A percentile compares a stretch with the other conserved stretches of the same genome.
phyloP scores from a whole-genome alignment of 1,139 yeast species.

The Diutina neorugosa region DNA sequence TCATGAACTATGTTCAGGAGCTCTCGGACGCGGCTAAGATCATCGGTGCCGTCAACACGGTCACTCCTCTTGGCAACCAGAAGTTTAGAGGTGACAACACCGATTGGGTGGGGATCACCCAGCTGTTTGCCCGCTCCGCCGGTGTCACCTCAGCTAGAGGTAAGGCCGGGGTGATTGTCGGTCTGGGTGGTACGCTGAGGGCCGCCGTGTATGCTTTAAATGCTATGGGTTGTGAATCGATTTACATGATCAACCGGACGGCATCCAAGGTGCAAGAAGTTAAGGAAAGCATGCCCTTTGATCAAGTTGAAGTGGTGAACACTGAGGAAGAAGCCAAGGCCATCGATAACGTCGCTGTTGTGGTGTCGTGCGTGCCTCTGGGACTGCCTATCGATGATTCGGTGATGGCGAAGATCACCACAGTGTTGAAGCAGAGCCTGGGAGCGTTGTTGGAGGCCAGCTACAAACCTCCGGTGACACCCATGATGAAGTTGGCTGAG shows the following conservation, averaged over 20 bases:
- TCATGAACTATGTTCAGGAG: constrained; percentile 52
- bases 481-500: constrained; percentile 66
- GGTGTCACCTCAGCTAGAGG: constrained; percentile 38
- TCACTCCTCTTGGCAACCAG: constrained; percentile 46
- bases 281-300: constrained; percentile 46
- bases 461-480: constrained; percentile 78
- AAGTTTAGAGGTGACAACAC: constrained; percentile 68
- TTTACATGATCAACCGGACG: constrained; percentile 79
- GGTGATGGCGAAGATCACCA: constrained; percentile 35
- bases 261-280: constrained; percentile 49
- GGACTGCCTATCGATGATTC: constrained; percentile 56
- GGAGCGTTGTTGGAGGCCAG: constrained; percentile 73
- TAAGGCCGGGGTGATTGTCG: constrained; percentile 55
- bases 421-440: constrained; percentile 27
- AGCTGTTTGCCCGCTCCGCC: constrained; percentile 41
- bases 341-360: constrained; percentile 35
- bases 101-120: constrained; percentile 84
- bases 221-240: constrained; percentile 62
- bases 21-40: constrained; percentile 59
- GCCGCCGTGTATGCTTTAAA: constrained; percentile 88
- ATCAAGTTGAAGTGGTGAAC: constrained; percentile 49
- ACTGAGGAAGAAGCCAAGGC: constrained; percentile 27
- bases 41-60: constrained; percentile 92
- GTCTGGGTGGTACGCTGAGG: constrained; percentile 96
- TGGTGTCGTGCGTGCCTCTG: constrained; percentile 85